A percentile compares a stretch with the other conserved stretches of the same genome.
Evolutionary conservation across 768 basidiomycete species (phyloP).

Genomic region (Leccinum imitatum): DNA sequence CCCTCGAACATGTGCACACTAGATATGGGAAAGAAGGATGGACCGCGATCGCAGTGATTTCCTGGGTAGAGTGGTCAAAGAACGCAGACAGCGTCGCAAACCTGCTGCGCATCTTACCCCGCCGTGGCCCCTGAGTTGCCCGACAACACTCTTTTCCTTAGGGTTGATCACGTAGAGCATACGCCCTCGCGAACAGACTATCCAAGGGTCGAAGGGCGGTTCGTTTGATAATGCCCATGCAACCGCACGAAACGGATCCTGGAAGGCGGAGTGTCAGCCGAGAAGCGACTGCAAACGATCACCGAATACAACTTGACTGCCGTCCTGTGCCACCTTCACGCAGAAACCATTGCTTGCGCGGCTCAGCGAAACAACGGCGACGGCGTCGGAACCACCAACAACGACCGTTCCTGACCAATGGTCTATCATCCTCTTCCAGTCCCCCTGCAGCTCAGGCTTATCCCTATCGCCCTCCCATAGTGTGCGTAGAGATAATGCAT

Average conservation of each 20-base stretch:
- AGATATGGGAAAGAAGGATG: slow-evolving; percentile 59
- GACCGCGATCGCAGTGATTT: slow-evolving; percentile 66
- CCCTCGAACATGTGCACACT: slow-evolving; percentile 71
- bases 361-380: slow-evolving; percentile 38
- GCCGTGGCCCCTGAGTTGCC: slow-evolving; percentile 67
- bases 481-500: slow-evolving; percentile 35
- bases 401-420: slow-evolving; percentile 53
- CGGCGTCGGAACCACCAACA: slow-evolving; percentile 40
- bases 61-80: slow-evolving; percentile 36
- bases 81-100: not conserved
- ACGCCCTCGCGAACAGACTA: slow-evolving; percentile 55
- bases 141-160: slow-evolving; percentile 37
- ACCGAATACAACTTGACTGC: slow-evolving; percentile 16
- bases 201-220: slow-evolving; percentile 52
- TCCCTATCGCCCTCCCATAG: slow-evolving; percentile 38
- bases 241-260: slow-evolving; percentile 36
- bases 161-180: slow-evolving; percentile 58
- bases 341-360: slow-evolving; percentile 24
- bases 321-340: slow-evolving; percentile 36
- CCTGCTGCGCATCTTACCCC: slow-evolving; percentile 48
- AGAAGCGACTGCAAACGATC: not conserved
- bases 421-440: slow-evolving; percentile 48
- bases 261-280: slow-evolving; percentile 6
- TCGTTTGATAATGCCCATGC: slow-evolving; percentile 58
- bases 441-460: slow-evolving; percentile 28